These are phyloP conservation scores for Blastobotrys indianensis DNA, from an alignment of 1,139 yeast species.

Conservation along the genomic window DNA sequence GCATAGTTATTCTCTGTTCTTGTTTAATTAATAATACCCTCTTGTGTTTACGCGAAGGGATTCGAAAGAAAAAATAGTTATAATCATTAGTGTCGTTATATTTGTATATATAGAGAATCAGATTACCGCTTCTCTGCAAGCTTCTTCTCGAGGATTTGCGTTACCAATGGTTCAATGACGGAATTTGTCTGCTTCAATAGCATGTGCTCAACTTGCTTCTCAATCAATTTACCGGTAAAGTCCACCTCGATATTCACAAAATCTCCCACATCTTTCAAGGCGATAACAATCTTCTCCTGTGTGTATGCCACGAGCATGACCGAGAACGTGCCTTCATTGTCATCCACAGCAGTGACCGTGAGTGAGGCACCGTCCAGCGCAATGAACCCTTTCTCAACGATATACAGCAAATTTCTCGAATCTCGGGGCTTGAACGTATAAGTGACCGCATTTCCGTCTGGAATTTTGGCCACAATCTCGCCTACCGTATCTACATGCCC, in stretches of 20 bases:
- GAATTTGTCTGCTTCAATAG: slow-evolving; percentile 39
- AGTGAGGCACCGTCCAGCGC: slow-evolving; percentile 91
- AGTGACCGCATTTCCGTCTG: slow-evolving; percentile 75
- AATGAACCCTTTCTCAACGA: slow-evolving; percentile 91
- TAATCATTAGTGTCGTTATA: too few relatives aligned
- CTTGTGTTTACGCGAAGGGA: too few relatives aligned
- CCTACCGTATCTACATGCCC: slow-evolving; percentile 96
- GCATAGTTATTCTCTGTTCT: not conserved
- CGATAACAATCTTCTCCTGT: slow-evolving; percentile 72
- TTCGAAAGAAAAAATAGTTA: too few relatives aligned
- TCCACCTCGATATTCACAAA: slow-evolving; percentile 89
- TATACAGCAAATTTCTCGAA: slow-evolving; percentile 54
- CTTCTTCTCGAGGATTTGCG: slow-evolving; percentile 48
- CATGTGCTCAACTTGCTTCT: slow-evolving; percentile 70
- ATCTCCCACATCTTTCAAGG: slow-evolving; percentile 56
- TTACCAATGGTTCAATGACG: slow-evolving; percentile 41
- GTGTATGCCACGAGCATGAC: slow-evolving; percentile 92
- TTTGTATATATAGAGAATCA: not conserved
- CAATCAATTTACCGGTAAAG: slow-evolving; percentile 84
- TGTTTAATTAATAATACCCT: too few relatives aligned
- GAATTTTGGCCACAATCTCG: slow-evolving; percentile 44
- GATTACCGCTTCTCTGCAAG: slow-evolving; percentile 23
- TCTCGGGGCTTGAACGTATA: slow-evolving; percentile 74
- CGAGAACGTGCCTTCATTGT: slow-evolving; percentile 51
- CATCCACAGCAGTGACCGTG: slow-evolving; percentile 75